phyloP scores from a whole-genome alignment of 1,139 yeast genomes.

The Yamadazyma conglobata region DNA sequence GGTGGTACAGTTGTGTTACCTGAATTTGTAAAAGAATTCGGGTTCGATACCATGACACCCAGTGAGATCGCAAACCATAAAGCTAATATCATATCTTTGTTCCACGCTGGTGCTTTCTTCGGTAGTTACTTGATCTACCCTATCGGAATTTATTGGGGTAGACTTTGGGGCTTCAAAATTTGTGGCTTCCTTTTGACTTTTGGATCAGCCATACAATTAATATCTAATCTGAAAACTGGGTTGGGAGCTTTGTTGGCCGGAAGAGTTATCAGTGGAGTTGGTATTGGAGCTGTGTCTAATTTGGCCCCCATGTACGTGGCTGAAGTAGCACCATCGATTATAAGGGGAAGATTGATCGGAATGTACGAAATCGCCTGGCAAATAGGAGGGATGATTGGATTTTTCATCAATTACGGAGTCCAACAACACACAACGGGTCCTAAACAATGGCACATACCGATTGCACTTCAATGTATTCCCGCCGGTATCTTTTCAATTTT shows the following conservation, averaged over 20 bases:
- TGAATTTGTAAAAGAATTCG: constrained; percentile 24
- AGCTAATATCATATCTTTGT: constrained; percentile 30
- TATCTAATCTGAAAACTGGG: constrained; percentile 6
- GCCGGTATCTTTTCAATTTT: constrained; percentile 38
- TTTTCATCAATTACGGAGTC: constrained; percentile 41
- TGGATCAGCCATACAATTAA: constrained; percentile 34
- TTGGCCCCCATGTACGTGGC: constrained; percentile 30
- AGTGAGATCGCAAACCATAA: constrained; percentile 14
- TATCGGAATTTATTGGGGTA: constrained; percentile 23
- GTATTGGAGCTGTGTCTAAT: constrained; percentile 31
- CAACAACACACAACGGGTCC: constrained; percentile 17
- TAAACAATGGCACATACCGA: constrained; percentile 33
- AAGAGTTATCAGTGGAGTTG: constrained; percentile 30
- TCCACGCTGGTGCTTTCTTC: constrained; percentile 33
- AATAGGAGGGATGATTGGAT: constrained; percentile 43
- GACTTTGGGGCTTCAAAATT: constrained; percentile 21
- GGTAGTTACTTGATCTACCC: constrained; percentile 27
- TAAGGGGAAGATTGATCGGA: constrained; percentile 41
- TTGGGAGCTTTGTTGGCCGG: constrained; percentile 16
- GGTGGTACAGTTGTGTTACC: constrained; percentile 28
- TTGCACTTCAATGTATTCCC: constrained; percentile 38
- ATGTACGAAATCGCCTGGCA: constrained; percentile 49
- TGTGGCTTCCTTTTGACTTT: constrained; percentile 33
- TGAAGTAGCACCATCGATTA: constrained; percentile 26
- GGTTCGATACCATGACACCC: constrained; percentile 18